Base-by-base conservation (phyloP, 1,284 basidiomycete species). In the Mrakiaceae sp. region DNA sequence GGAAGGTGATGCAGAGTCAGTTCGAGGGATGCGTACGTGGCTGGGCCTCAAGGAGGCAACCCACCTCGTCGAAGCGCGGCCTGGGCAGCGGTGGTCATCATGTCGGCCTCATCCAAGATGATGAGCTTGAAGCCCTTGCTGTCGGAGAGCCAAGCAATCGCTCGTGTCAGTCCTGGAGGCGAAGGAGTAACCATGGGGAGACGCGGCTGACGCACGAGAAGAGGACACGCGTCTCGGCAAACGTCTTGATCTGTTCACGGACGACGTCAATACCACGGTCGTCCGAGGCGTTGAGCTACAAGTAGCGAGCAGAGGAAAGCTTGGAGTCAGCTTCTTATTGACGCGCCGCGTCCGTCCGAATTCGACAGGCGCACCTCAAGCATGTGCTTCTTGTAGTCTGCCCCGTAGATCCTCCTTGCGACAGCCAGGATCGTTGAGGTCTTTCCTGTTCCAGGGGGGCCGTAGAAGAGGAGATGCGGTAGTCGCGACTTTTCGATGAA, bases 31-130 rank as follows among this genome's bases (percentile, higher is more conserved):
- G 10, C 47, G 48, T 14, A 27, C 7, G n/a, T 14, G 42, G 51
- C 16, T 27, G 49, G 4, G 49, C 40, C 48, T 12, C 44, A 55
- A 44, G 16, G 5, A 14, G 16, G 46, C 1, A 27, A 69, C 76
- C 64, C 42, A 81, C 81, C 81, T 72, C 95, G 87, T 44, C 95
- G 87, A 46, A 98, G 83, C 16, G 96, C 96, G 3, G 92, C 90
- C 75, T 99, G 96, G 0, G 96, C 96, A 53, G 90, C 88, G 68
- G 93, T 88, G 0, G 96, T 99, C 96, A 99, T 99, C 87, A 96
- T 96, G 79, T 99, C 96, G 27, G 96, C 96, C 77, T 99, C 96
- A 71, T 99, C 96, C 42, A 99, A 84, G 66, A 99, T 87, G 75
- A 98, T 96, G 72, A 99, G 85, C 75, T 98, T 99, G 84, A 88